Percentiles rank a stretch among this genome's conserved stretches.
Conservation (phyloP, 2,329 filamentous ascomycete genomes). For the Botrytis squamosa region DNA sequence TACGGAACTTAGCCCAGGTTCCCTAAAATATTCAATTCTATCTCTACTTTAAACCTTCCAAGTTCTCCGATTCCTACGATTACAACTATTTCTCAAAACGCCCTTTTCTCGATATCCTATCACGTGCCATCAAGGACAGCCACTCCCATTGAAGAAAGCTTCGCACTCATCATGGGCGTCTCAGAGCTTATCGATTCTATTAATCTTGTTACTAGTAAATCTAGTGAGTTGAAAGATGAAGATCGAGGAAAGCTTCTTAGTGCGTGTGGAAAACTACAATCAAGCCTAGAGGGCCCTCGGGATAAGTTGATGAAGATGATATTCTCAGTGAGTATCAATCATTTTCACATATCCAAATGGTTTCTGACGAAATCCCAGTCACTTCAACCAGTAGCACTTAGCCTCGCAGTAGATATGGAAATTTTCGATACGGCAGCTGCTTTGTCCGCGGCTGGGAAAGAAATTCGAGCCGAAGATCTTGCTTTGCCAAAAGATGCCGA, state of each 20-base stretch:
- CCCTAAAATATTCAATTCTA: background rate
- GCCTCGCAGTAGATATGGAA: conserved; percentile 12
- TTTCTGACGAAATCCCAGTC: background rate
- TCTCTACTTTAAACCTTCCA: accelerated
- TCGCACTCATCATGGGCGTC: background rate
- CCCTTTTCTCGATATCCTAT: no score
- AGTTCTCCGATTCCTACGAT: background rate
- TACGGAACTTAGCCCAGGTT: background rate
- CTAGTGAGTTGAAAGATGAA: background rate
- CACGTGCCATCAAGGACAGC: background rate
- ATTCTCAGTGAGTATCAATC: background rate
- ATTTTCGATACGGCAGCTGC: conserved; percentile 11
- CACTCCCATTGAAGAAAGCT: no score
- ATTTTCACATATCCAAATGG: accelerated
- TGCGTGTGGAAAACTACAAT: conserved; percentile 5
- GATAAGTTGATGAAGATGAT: conserved; percentile 1
- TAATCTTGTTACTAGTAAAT: background rate
- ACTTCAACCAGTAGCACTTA: conserved; percentile 1
- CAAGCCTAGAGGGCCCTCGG: background rate
- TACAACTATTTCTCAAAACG: background rate
- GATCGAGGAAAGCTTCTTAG: background rate
- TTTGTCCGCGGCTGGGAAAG: background rate
- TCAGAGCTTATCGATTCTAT: conserved; percentile 15
- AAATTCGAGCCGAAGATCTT: conserved; percentile 12
- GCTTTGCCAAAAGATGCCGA: conserved; percentile 4